These are phyloP conservation scores for Penicillium vulpinum DNA, from an alignment of 2,329 filamentous ascomycete species.

Conservation along the genomic window DNA sequence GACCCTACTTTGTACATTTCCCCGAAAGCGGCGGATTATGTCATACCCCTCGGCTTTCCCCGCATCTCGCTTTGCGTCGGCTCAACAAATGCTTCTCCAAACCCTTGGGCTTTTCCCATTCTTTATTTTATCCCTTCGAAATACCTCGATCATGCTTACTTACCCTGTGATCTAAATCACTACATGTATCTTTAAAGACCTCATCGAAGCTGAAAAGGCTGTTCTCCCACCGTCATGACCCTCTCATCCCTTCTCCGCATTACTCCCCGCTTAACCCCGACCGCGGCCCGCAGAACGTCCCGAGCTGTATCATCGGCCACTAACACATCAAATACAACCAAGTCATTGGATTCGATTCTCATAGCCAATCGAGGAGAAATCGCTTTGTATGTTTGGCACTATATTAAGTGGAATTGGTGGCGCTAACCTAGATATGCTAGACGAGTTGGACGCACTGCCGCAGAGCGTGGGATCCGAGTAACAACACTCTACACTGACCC, in stretches of 20 bases:
- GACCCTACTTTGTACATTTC: too few relatives aligned
- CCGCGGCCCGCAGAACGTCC: slow-evolving; percentile 29
- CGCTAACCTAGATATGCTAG: slow-evolving; percentile 32
- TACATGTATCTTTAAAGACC: neutral
- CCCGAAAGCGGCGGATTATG: slow-evolving; percentile 8
- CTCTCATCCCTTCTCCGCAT: slow-evolving; percentile 44
- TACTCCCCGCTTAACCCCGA: slow-evolving; percentile 36
- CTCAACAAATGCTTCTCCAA: slow-evolving; percentile 22
- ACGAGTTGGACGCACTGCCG: slow-evolving; percentile 84
- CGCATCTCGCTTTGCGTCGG: slow-evolving; percentile 43
- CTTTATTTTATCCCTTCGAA: slow-evolving; percentile 2
- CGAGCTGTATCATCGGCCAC: slow-evolving; percentile 34
- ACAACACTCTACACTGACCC: slow-evolving; percentile 95
- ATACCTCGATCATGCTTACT: slow-evolving; percentile 11
- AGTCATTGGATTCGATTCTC: slow-evolving; percentile 70
- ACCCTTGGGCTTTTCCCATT: slow-evolving; percentile 7
- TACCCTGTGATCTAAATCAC: neutral
- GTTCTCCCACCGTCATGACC: slow-evolving; percentile 30
- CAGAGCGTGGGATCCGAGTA: slow-evolving; percentile 83
- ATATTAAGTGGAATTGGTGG: neutral
- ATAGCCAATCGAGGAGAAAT: slow-evolving; percentile 98
- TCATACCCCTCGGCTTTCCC: slow-evolving; percentile 27
- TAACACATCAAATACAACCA: slow-evolving; percentile 26
- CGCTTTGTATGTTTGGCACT: slow-evolving; percentile 59
- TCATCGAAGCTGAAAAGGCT: slow-evolving; percentile 12